Evolutionary conservation across 768 basidiomycete species (phyloP).

Genomic region (Termitomyces sp.): DNA sequence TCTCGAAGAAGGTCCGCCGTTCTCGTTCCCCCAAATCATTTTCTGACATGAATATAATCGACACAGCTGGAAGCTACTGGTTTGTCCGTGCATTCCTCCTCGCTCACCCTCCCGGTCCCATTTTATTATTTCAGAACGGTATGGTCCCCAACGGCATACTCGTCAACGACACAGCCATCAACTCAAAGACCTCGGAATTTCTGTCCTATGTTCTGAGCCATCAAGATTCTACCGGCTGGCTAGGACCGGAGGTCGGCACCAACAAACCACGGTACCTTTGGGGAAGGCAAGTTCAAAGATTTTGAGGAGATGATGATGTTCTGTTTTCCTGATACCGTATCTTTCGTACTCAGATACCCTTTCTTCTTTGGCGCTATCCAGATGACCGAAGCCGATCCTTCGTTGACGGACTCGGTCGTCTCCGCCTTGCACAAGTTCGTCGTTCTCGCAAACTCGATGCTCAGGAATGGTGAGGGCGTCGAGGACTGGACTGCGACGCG

Average conservation of each 20-base stretch:
- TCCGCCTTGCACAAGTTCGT: conserved; percentile 49
- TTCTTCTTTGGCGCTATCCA: conserved; percentile 57
- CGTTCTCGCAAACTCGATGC: conserved; percentile 45
- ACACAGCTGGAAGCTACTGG: conserved; percentile 50
- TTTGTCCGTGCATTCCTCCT: conserved; percentile 33
- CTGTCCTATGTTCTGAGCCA: conserved; percentile 44
- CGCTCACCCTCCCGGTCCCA: background rate
- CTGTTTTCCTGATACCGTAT: background rate
- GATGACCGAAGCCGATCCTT: conserved; percentile 42
- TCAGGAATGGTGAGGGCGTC: conserved; percentile 45
- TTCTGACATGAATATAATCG: background rate
- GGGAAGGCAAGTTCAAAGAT: conserved; percentile 32
- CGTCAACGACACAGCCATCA: conserved; percentile 37
- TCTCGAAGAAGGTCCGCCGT: conserved; percentile 33
- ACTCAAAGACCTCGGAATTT: conserved; percentile 40
- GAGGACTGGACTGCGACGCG: conserved; percentile 48
- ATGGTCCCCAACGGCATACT: conserved; percentile 50
- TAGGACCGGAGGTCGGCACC: conserved; percentile 49
- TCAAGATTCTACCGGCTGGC: conserved; percentile 50
- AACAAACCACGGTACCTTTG: conserved; percentile 47
- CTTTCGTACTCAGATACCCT: conserved; percentile 34
- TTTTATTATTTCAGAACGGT: conserved; percentile 30
- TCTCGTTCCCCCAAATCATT: no score
- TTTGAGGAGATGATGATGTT: background rate
- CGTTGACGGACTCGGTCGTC: conserved; percentile 38